phyloP scores from a whole-genome alignment of 495 filamentous ascomycete species.

The Immersiella caudata region DNA sequence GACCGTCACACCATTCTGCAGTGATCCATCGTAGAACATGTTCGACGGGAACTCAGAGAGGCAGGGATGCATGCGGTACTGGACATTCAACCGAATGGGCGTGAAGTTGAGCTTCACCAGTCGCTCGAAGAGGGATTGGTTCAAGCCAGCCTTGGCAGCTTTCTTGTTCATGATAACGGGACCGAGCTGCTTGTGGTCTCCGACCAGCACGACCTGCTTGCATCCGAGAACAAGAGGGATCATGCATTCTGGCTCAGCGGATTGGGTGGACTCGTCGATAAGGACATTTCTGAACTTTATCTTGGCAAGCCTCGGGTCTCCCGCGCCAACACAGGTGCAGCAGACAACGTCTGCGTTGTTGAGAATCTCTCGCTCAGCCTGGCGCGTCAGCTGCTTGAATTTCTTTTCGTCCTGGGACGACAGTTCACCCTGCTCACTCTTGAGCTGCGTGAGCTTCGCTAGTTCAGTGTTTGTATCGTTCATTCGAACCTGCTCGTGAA shows the following conservation, averaged over 20 bases:
- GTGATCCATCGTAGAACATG: slow-evolving; percentile 98
- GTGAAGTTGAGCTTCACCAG: slow-evolving; percentile 90
- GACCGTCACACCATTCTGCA: slow-evolving; percentile 96
- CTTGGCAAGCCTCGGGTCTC: slow-evolving; percentile 91
- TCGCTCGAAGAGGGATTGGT: slow-evolving; percentile 97
- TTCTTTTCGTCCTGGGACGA: slow-evolving; percentile 98
- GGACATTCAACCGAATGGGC: slow-evolving; percentile 92
- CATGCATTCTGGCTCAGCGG: slow-evolving; percentile 99
- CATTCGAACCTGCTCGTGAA: slow-evolving; percentile 97
- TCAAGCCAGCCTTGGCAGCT: slow-evolving; percentile 94
- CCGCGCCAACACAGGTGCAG: slow-evolving; percentile 97
- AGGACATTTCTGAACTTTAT: slow-evolving; percentile 97
- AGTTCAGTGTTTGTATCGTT: slow-evolving; percentile 95
- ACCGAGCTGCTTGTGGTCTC: slow-evolving; percentile 97
- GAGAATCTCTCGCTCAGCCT: slow-evolving; percentile 93
- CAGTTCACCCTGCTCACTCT: slow-evolving; percentile 87
- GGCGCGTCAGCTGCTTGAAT: slow-evolving; percentile 89
- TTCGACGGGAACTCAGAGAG: slow-evolving; percentile 98
- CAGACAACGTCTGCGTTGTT: slow-evolving; percentile 97
- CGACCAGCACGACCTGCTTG: slow-evolving; percentile 97
- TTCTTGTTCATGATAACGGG: slow-evolving; percentile 99
- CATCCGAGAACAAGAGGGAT: slow-evolving; percentile 96
- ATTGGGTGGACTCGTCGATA: slow-evolving; percentile 98
- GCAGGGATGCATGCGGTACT: slow-evolving; percentile 99
- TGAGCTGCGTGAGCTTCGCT: slow-evolving; percentile 86